These are phyloP conservation scores for Somion occarium DNA, from an alignment of 1,284 basidiomycete species.

Conservation along the genomic window DNA sequence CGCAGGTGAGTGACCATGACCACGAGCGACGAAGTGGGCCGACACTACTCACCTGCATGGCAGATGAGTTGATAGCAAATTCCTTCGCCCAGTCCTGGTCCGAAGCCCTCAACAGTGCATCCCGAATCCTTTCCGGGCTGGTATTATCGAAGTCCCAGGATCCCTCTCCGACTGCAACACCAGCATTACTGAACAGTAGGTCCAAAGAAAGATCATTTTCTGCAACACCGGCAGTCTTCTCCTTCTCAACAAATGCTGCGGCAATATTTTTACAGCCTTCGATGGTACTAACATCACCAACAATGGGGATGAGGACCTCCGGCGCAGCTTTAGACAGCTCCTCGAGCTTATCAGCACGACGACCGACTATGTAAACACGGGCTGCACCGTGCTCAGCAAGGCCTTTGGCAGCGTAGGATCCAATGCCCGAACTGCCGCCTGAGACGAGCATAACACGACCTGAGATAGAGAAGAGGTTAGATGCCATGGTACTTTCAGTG, in stretches of 20 bases:
- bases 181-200: conserved; percentile 18
- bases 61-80: conserved; percentile 15
- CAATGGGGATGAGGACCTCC: conserved; percentile 12
- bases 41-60: conserved; percentile 14
- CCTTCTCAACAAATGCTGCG: conserved; percentile 12
- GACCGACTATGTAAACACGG: conserved; percentile 18
- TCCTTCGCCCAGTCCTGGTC: conserved; percentile 16
- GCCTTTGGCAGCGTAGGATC: conserved; percentile 13
- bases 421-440: conserved; percentile 14
- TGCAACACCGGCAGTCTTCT: conserved; percentile 11
- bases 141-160: conserved; percentile 10
- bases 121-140: conserved; percentile 10
- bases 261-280: conserved; percentile 13
- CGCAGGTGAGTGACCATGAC: neutral
- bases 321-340: conserved; percentile 3
- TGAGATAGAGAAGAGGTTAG: conserved; percentile 11
- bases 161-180: conserved; percentile 11
- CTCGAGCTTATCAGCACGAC: conserved; percentile 10
- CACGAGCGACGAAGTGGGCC: neutral
- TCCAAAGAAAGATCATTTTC: conserved; percentile 10
- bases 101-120: conserved; percentile 13
- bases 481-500: neutral
- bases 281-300: conserved; percentile 16
- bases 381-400: conserved; percentile 12
- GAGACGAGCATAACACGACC: conserved; percentile 14